Percentiles rank a stretch among this genome's conserved stretches.
Conservation (phyloP, 108 stramenopile species). For the Nitzschia inconspicua region DNA sequence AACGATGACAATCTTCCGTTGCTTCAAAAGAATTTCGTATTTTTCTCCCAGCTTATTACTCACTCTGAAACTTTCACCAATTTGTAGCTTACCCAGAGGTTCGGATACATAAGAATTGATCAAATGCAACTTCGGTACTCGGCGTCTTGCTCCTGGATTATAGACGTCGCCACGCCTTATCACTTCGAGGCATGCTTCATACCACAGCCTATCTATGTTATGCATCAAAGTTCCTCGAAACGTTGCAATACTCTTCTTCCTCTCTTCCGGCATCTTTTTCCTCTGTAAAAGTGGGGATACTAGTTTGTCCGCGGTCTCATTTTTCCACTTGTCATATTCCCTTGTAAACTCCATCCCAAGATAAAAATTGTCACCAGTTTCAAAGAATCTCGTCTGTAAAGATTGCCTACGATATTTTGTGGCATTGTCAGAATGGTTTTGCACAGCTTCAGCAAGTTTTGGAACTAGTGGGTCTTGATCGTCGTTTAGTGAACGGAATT, state of each 20-base stretch:
- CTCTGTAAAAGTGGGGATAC: background rate
- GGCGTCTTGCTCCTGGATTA: slow-evolving; percentile 20
- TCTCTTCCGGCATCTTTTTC: background rate
- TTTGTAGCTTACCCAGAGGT: slow-evolving; percentile 5
- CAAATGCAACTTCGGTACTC: slow-evolving; percentile 24
- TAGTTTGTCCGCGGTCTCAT: slow-evolving; percentile 12
- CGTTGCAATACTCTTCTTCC: background rate
- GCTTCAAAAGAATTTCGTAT: slow-evolving; percentile 32
- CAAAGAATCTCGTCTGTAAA: slow-evolving; percentile 34
- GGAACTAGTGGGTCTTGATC: slow-evolving; percentile 14
- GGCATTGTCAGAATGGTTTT: slow-evolving; percentile 10
- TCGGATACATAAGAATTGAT: slow-evolving; percentile 16
- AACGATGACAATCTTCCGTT: slow-evolving; percentile 7
- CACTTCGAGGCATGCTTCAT: slow-evolving; percentile 28
- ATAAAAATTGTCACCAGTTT: slow-evolving; percentile 36
- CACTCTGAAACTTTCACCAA: slow-evolving; percentile 31
- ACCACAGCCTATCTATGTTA: slow-evolving; percentile 41
- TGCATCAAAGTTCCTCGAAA: slow-evolving; percentile 17
- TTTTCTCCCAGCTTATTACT: slow-evolving; percentile 7
- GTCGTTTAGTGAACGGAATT: slow-evolving; percentile 14
- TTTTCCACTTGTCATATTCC: slow-evolving; percentile 40
- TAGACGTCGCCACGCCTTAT: slow-evolving; percentile 30
- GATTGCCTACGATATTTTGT: slow-evolving; percentile 15
- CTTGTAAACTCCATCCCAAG: slow-evolving; percentile 38
- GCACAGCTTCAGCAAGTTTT: slow-evolving; percentile 16